These are phyloP conservation scores for Tubosaeta brunneosetosa DNA, from an alignment of 768 basidiomycete species.

Conservation along the genomic window DNA sequence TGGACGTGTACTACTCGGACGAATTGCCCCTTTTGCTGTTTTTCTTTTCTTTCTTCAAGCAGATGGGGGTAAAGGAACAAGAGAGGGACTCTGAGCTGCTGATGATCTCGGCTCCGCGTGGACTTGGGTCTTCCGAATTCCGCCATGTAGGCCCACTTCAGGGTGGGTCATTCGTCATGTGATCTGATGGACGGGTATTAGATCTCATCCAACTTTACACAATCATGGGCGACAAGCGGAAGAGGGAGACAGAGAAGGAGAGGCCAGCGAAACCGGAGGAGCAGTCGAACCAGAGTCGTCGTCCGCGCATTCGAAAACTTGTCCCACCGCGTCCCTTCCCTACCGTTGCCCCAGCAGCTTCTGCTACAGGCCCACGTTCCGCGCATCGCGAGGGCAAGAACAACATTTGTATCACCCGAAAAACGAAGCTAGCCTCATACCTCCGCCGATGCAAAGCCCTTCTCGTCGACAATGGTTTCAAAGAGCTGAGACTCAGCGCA, in stretches of 20 bases:
- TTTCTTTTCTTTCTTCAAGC: conserved; percentile 5
- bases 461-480: conserved; percentile 74
- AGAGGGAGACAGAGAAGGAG: conserved; percentile 12
- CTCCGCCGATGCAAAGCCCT: conserved; percentile 73
- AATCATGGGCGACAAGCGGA: conserved; percentile 21
- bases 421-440: conserved; percentile 66
- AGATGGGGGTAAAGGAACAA: conserved; percentile 24
- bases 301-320: conserved; percentile 54
- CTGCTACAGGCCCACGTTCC: conserved; percentile 77
- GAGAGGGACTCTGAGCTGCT: conserved; percentile 2
- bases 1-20: conserved; percentile 33
- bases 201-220: not conserved
- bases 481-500: conserved; percentile 68
- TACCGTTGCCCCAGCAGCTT: conserved; percentile 67
- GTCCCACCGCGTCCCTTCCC: conserved; percentile 73
- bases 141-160: conserved; percentile 16
- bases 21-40: conserved; percentile 10
- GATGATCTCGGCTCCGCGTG: conserved; percentile 1
- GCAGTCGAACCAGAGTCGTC: conserved; percentile 11
- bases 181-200: not conserved
- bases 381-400: conserved; percentile 79
- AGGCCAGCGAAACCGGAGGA: conserved; percentile 4
- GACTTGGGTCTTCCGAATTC: conserved; percentile 10
- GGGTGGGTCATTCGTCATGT: conserved; percentile 21
- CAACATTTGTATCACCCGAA: conserved; percentile 73